Percentiles rank a stretch among this genome's conserved stretches.
phyloP scores from a whole-genome alignment of 371 early-diverging fungal genomes.

The Syncephalastrum monosporum region DNA sequence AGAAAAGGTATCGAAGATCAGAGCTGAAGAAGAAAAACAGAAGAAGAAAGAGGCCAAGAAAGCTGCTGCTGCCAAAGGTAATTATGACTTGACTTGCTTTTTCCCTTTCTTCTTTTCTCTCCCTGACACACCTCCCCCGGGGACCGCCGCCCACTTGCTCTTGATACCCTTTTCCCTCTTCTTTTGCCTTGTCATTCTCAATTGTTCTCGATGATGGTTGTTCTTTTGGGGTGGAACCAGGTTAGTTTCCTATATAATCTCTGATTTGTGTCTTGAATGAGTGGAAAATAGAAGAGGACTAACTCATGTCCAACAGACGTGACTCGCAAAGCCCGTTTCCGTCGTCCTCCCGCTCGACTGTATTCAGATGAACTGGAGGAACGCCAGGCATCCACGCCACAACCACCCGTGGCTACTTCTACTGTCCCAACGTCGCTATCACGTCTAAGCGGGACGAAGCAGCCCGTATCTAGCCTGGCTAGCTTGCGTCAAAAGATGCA shows the following conservation, averaged over 20 bases:
- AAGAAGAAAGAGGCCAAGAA: constrained; percentile 39
- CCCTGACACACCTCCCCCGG: background rate
- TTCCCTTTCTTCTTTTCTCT: background rate
- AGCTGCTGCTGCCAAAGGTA: constrained; percentile 34
- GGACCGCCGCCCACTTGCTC: background rate
- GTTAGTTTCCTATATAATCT: no score
- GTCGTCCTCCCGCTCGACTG: constrained; percentile 23
- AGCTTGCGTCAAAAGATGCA: no score
- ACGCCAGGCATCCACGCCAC: no score
- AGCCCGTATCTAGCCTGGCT: no score
- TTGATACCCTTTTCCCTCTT: background rate
- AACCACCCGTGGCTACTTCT: no score
- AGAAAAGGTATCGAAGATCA: constrained; percentile 39
- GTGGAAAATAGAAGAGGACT: no score
- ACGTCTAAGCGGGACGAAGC: no score
- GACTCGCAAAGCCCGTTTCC: constrained; percentile 18
- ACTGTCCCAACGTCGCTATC: no score
- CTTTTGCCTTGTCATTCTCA: background rate
- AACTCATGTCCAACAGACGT: constrained; percentile 1
- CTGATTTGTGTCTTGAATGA: no score
- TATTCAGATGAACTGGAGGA: constrained; percentile 6
- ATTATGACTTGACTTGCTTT: constrained; percentile 8
- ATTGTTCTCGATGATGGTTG: no score
- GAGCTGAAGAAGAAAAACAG: constrained; percentile 43
- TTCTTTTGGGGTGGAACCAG: no score